Conservation (phyloP, 495 filamentous ascomycete genomes). For the Neurospora cerealis region DNA sequence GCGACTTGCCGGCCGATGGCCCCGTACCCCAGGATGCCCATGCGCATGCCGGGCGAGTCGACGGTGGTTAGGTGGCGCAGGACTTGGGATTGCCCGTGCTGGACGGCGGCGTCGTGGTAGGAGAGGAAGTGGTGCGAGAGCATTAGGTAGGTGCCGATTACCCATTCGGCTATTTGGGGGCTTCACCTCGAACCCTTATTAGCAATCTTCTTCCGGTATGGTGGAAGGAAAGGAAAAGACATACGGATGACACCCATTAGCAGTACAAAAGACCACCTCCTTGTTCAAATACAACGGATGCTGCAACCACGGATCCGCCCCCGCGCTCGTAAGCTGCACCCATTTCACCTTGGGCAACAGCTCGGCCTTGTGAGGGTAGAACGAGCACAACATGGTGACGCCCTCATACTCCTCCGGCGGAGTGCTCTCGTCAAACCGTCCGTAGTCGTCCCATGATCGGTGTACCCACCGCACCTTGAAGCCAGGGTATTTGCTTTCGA, state of each 20-base stretch:
- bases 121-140: slow-evolving; percentile 15
- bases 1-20: slow-evolving; percentile 67
- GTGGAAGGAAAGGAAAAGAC: not conserved
- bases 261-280: slow-evolving; percentile 20
- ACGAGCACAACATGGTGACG: slow-evolving; percentile 17
- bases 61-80: slow-evolving; percentile 1
- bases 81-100: slow-evolving; percentile 1
- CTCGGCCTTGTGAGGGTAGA: slow-evolving; percentile 11
- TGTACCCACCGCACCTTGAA: slow-evolving; percentile 21
- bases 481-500: slow-evolving; percentile 17
- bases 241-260: slow-evolving; percentile 21
- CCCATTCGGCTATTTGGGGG: slow-evolving; percentile 37
- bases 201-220: not conserved
- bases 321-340: slow-evolving; percentile 24
- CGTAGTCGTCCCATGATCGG: not conserved
- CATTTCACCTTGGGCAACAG: slow-evolving; percentile 19
- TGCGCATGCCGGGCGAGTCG: slow-evolving; percentile 24
- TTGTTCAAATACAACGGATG: slow-evolving; percentile 20
- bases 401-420: slow-evolving; percentile 14
- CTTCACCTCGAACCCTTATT: slow-evolving; percentile 4
- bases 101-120: not conserved
- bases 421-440: not conserved
- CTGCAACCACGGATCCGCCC: slow-evolving; percentile 21
- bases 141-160: slow-evolving; percentile 29
- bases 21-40: slow-evolving; percentile 70